phyloP scores from a whole-genome alignment of 208 protist species.

The Hexamita inflata region DNA sequence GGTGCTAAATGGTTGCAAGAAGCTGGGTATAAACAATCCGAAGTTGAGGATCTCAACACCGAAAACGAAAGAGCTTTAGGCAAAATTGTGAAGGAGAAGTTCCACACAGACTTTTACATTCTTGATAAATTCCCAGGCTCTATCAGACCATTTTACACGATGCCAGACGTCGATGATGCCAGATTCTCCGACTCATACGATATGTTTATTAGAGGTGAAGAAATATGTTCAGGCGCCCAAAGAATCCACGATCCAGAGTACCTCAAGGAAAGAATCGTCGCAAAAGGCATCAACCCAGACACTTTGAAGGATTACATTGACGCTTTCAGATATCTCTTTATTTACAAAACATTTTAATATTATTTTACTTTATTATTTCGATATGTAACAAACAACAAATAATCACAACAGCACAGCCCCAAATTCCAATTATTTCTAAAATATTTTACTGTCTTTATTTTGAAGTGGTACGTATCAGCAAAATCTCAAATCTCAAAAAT shows the following conservation, averaged over 20 bases:
- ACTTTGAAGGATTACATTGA: slow-evolving; percentile 73
- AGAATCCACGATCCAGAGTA: slow-evolving; percentile 77
- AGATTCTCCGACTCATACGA: slow-evolving; percentile 81
- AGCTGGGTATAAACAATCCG: slow-evolving; percentile 32
- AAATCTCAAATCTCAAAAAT: too few species aligned
- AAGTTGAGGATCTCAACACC: slow-evolving; percentile 54
- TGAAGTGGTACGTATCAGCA: too few species aligned
- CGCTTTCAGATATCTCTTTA: slow-evolving; percentile 82
- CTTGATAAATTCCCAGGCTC: slow-evolving; percentile 86
- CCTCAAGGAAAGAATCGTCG: neutral
- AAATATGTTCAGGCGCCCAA: slow-evolving; percentile 97
- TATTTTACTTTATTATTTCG: too few species aligned
- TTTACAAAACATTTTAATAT: too few species aligned
- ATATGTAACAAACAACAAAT: too few species aligned
- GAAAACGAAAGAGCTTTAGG: slow-evolving; percentile 81
- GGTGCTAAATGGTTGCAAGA: slow-evolving; percentile 72
- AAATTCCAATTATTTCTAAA: too few species aligned
- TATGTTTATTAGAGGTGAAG: slow-evolving; percentile 96
- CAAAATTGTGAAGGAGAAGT: slow-evolving; percentile 80
- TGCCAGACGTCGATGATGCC: slow-evolving; percentile 67
- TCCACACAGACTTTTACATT: slow-evolving; percentile 95
- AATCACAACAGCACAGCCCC: too few species aligned
- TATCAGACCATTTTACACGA: slow-evolving; percentile 98
- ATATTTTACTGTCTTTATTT: too few species aligned
- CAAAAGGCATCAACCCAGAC: neutral